Evolutionary conservation across 805 yeast genomes (phyloP).

Genomic region (Candida gorgasii): DNA sequence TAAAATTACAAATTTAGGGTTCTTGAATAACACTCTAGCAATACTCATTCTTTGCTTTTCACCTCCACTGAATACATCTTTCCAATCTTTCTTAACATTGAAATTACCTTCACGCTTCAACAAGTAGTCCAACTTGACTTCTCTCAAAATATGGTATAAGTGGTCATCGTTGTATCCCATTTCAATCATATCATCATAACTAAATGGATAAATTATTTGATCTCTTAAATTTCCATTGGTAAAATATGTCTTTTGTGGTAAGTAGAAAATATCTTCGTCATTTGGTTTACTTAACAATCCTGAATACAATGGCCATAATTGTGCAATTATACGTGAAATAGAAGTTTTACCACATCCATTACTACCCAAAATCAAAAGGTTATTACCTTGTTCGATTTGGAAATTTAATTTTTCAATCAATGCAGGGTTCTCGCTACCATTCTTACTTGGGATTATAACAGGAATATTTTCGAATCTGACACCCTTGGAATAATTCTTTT

Average conservation of each 20-base stretch:
- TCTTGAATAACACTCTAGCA: conserved; percentile 80
- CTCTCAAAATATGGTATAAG: conserved; percentile 63
- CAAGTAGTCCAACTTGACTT: conserved; percentile 80
- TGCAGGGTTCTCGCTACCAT: conserved; percentile 61
- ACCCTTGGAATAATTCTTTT: conserved; percentile 68
- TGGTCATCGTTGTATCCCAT: conserved; percentile 71
- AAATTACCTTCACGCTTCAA: conserved; percentile 63
- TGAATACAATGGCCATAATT: conserved; percentile 86
- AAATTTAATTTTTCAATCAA: conserved; percentile 62
- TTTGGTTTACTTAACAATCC: conserved; percentile 82
- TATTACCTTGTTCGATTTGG: conserved; percentile 59
- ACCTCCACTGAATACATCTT: conserved; percentile 93
- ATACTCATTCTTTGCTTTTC: conserved; percentile 89
- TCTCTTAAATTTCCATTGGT: conserved; percentile 83
- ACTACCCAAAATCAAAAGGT: conserved; percentile 77
- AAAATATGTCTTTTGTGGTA: conserved; percentile 88
- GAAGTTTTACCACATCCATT: conserved; percentile 92
- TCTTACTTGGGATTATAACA: conserved; percentile 69
- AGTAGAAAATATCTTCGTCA: conserved; percentile 65
- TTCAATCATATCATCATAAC: conserved; percentile 73
- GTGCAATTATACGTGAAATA: conserved; percentile 78
- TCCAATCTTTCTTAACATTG: conserved; percentile 71
- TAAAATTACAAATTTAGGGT: conserved; percentile 76
- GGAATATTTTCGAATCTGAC: conserved; percentile 81
- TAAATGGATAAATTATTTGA: conserved; percentile 85